Percentiles rank a stretch among this genome's conserved stretches.
phyloP scores from a whole-genome alignment of 2,329 filamentous ascomycete species.

The Apiospora hydei region DNA sequence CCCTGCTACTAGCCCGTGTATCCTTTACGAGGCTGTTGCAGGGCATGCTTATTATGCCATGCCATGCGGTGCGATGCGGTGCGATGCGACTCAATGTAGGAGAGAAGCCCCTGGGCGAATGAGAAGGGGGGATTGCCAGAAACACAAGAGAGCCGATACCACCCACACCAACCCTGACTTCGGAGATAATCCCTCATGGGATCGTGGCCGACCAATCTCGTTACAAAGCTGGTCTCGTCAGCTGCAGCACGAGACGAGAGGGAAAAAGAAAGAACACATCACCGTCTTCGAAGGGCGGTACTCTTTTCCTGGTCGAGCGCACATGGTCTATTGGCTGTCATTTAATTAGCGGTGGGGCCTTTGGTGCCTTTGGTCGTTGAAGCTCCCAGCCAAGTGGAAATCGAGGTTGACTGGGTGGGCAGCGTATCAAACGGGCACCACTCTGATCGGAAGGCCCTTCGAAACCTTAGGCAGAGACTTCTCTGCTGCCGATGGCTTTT shows the following conservation, averaged over 20 bases:
- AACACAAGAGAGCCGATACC: conserved; percentile 7
- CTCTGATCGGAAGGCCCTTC: not conserved
- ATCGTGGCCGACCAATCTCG: conserved; percentile 19
- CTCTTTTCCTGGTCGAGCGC: not conserved
- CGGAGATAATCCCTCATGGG: conserved; percentile 43
- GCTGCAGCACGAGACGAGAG: conserved; percentile 2
- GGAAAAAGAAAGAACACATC: conserved; percentile 13
- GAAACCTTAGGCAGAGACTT: not conserved
- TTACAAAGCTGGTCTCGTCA: conserved; percentile 20
- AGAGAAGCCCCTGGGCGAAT: conserved; percentile 13
- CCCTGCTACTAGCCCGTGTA: conserved; percentile 22
- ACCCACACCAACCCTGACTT: conserved; percentile 24
- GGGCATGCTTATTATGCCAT: conserved; percentile 35
- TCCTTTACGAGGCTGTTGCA: conserved; percentile 46
- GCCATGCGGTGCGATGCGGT: conserved; percentile 21
- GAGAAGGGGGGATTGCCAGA: not conserved
- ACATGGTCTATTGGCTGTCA: not conserved
- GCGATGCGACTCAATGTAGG: conserved; percentile 21
- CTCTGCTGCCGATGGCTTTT: no score
- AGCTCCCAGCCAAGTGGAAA: not conserved
- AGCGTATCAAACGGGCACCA: not conserved
- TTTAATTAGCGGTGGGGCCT: conserved; percentile 8
- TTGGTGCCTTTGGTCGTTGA: not conserved
- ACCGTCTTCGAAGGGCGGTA: not conserved
- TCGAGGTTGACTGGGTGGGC: not conserved